These are phyloP conservation scores for Trichaptum fuscoviolaceum DNA, from an alignment of 768 basidiomycete genomes.

Conservation along the genomic window DNA sequence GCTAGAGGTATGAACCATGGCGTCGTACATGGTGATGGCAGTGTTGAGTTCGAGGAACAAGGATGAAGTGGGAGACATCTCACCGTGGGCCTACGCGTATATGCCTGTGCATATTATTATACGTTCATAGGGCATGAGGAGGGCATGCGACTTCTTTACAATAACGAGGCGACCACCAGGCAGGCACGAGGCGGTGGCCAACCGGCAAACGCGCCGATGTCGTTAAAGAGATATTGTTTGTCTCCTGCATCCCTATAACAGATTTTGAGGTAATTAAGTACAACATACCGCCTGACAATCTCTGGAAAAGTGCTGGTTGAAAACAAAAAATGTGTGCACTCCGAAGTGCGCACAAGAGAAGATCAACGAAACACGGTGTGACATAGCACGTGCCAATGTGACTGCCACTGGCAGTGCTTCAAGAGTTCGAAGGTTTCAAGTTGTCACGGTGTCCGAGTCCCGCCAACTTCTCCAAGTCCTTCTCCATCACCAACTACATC, in stretches of 20 bases:
- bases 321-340: too few relatives aligned
- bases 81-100: neutral
- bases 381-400: neutral
- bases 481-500: too few relatives aligned
- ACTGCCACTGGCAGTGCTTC: too few relatives aligned
- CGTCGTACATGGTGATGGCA: neutral
- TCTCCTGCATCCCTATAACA: neutral
- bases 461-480: too few relatives aligned
- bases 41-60: neutral
- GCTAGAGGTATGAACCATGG: neutral
- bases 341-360: neutral
- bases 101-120: neutral
- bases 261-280: too few relatives aligned
- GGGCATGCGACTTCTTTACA: too few relatives aligned
- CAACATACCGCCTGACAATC: too few relatives aligned
- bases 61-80: neutral
- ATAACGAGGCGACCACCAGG: too few relatives aligned
- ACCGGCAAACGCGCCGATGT: neutral
- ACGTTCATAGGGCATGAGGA: neutral
- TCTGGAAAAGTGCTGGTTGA: too few relatives aligned
- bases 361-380: neutral
- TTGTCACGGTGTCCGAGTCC: too few relatives aligned
- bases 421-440: too few relatives aligned
- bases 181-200: neutral
- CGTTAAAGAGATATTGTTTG: neutral